Percentiles rank a stretch among this genome's conserved stretches.
Evolutionary conservation across 1,139 yeast species (phyloP).

Genomic region (Saccharomyces hybrid): DNA sequence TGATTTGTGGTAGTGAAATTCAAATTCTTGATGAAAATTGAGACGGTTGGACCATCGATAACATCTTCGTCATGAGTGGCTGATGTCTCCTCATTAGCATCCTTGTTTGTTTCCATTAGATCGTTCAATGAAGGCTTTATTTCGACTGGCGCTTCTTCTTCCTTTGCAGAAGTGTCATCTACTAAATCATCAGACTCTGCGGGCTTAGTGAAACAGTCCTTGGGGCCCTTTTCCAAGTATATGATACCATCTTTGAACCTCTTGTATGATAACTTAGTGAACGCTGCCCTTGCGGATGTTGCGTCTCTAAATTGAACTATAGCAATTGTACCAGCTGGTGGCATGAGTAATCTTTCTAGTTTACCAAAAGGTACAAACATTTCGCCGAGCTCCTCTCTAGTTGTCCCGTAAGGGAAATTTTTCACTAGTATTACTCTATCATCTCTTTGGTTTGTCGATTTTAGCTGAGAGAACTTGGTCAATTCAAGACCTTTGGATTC

Average conservation of each 20-base stretch:
- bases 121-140: slow-evolving; percentile 40
- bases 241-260: slow-evolving; percentile 79
- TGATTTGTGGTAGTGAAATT: slow-evolving; percentile 69
- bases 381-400: slow-evolving; percentile 71
- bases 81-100: slow-evolving; percentile 23
- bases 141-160: slow-evolving; percentile 36
- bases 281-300: slow-evolving; percentile 83
- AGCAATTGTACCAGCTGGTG: slow-evolving; percentile 95
- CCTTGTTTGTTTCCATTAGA: slow-evolving; percentile 34
- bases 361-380: slow-evolving; percentile 75
- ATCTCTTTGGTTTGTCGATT: slow-evolving; percentile 56
- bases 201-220: slow-evolving; percentile 61
- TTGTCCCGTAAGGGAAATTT: slow-evolving; percentile 84
- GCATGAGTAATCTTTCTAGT: slow-evolving; percentile 75
- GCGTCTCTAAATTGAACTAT: slow-evolving; percentile 83
- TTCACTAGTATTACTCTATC: slow-evolving; percentile 77
- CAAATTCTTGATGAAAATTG: slow-evolving; percentile 85
- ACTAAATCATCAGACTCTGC: slow-evolving; percentile 33
- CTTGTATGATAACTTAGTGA: slow-evolving; percentile 77
- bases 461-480: slow-evolving; percentile 47
- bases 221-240: slow-evolving; percentile 91
- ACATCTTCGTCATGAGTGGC: slow-evolving; percentile 35
- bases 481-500: slow-evolving; percentile 81
- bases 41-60: slow-evolving; percentile 64
- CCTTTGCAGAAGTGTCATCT: slow-evolving; percentile 28